Base-by-base conservation (phyloP, 306 rosid genomes). In the Geum urbanum region DNA sequence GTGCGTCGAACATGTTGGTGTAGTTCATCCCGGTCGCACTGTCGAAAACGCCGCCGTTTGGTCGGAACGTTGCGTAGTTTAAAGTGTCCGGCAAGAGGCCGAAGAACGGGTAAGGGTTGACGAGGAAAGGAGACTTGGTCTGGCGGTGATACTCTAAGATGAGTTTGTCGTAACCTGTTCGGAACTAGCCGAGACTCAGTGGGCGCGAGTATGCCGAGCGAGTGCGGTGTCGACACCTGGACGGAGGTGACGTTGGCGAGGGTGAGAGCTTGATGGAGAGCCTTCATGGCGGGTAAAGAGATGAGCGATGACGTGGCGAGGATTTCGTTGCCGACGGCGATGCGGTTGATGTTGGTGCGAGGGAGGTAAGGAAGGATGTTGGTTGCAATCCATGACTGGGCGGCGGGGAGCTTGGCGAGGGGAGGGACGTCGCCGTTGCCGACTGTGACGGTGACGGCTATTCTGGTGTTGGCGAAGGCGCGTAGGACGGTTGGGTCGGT, bases 1-100 rank as follows among this genome's bases (percentile, higher is more conserved):
- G 95, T 0, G 96, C 98, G 32, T 92, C 98, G 51, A 86, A 92
- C 98, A 92, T 90, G 78, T 92, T 92, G 13, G 91, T 83, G 82
- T 92, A 92, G 72, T 80, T 86, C 1, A 77, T 32, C 4, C 89
- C 84, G 4, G 96, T 89, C 0, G 4, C 76, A 9, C 18, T 32
- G 54, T 92, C 98, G n/a, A 83, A 86, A 82, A 90, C 88, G 53
- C 98, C 98, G 20, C 47, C 77, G 87, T 86, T 88, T 1, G 87
- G 88, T 12, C 62, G 79, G 65, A 92, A 90, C 2, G 85, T 66
- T 0, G 96, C 98, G 77, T 88, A 92, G 82, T 84, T 57, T 3
- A 88, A 6, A 0, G 67, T 76, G 0, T 80, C 75, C 6, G 89
- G 67, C 2, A 45, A 5, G 70, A 82, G 48, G 0, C 96, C 96